These are phyloP conservation scores for Colletotrichum chrysophilum DNA, from an alignment of 2,329 filamentous ascomycete genomes.

Conservation along the genomic window DNA sequence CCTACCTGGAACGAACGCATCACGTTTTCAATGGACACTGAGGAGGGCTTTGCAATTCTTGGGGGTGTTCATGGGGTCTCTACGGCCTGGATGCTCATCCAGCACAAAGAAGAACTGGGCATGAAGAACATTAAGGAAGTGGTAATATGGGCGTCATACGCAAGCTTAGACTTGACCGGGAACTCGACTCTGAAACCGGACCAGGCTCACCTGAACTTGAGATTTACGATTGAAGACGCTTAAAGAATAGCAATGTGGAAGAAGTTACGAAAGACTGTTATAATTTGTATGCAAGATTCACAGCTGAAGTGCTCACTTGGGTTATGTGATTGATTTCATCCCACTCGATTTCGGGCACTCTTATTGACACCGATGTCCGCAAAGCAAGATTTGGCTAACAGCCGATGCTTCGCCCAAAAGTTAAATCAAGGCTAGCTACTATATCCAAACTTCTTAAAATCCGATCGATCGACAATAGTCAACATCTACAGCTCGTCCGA, in stretches of 20 bases:
- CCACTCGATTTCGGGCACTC: too few species aligned
- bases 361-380: too few species aligned
- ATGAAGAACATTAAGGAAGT: not conserved
- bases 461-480: too few species aligned
- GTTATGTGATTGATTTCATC: too few species aligned
- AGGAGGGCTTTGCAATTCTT: not conserved
- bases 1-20: not conserved
- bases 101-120: not conserved
- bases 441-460: too few species aligned
- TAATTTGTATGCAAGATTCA: too few species aligned
- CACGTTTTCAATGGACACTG: not conserved
- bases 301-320: too few species aligned
- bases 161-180: not conserved
- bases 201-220: not conserved
- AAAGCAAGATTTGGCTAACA: too few species aligned
- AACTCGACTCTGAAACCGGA: not conserved
- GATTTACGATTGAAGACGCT: not conserved
- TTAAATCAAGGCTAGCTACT: too few species aligned
- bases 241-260: too few species aligned
- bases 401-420: too few species aligned
- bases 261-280: too few species aligned
- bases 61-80: not conserved
- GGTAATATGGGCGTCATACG: not conserved
- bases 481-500: not conserved
- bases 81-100: not conserved